Evolutionary conservation across 129 eudicot genomes (phyloP).

Genomic region (sunflower (Helianthus annuus)): DNA sequence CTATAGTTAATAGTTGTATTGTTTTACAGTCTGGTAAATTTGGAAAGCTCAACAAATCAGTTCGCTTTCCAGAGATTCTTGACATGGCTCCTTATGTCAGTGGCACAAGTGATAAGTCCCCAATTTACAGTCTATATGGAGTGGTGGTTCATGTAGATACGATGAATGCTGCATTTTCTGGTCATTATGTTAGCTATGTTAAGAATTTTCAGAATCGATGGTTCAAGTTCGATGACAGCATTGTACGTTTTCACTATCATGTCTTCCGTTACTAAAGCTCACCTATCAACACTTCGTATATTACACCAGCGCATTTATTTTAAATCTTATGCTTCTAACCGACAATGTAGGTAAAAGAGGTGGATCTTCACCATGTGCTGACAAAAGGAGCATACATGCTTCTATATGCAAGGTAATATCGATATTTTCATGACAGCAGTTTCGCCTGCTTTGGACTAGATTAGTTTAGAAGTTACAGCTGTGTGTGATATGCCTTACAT

Average conservation of each 20-base stretch:
- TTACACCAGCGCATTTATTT: not conserved
- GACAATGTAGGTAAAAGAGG: conserved; percentile 58
- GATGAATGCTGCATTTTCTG: conserved; percentile 76
- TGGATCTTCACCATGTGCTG: conserved; percentile 69
- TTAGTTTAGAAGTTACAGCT: not conserved
- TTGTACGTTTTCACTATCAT: conserved; percentile 41
- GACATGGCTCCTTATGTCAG: conserved; percentile 80
- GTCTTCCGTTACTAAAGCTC: not conserved
- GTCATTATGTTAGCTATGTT: conserved; percentile 87
- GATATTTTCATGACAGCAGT: not conserved
- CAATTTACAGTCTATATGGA: conserved; percentile 81
- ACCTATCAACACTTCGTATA: not conserved
- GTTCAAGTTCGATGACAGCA: conserved; percentile 82
- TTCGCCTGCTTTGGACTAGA: not conserved
- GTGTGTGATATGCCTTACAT: not conserved
- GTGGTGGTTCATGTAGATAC: conserved; percentile 86
- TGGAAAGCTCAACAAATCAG: conserved; percentile 77
- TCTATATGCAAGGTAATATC: conserved; percentile 70
- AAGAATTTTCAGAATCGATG: conserved; percentile 70
- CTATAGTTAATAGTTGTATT: not conserved
- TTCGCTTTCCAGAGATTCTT: conserved; percentile 78
- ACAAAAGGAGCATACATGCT: conserved; percentile 89
- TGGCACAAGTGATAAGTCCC: conserved; percentile 70
- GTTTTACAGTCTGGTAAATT: conserved; percentile 72
- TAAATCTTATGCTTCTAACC: conserved; percentile 13